Conservation (phyloP, 495 filamentous ascomycete genomes). For the Penicillium verhagenii region DNA sequence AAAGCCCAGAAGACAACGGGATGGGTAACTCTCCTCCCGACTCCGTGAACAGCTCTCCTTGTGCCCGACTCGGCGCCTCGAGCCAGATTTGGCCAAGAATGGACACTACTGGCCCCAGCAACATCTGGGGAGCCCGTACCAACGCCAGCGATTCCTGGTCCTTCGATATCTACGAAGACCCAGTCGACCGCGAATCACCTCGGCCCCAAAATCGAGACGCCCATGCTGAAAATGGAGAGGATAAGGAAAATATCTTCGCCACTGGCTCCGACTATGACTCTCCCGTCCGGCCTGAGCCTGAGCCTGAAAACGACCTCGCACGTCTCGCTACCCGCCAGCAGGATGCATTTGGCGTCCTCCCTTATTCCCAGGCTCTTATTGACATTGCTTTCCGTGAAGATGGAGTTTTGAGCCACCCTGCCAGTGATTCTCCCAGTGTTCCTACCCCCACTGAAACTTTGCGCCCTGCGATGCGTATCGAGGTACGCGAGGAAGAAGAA, state of each 20-base stretch:
- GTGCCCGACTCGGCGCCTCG: not conserved
- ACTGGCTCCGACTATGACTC: not conserved
- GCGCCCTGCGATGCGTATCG: not conserved
- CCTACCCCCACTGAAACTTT: not conserved
- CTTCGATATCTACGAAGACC: not conserved
- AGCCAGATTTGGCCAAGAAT: not conserved
- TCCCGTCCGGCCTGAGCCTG: not conserved
- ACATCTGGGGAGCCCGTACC: not conserved
- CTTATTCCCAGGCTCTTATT: not conserved
- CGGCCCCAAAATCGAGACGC: not conserved
- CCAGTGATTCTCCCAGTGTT: not conserved
- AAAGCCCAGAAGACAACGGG: not conserved
- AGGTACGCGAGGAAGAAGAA: not conserved
- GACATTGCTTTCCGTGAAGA: not conserved
- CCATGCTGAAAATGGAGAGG: not conserved
- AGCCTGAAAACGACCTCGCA: not conserved
- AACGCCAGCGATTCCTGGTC: not conserved
- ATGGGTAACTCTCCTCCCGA: not conserved
- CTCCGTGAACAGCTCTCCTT: not conserved
- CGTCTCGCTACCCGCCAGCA: not conserved
- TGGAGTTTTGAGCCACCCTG: not conserved
- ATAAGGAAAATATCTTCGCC: slow-evolving; percentile 5
- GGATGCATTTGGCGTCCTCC: not conserved
- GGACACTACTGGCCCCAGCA: too few relatives aligned
- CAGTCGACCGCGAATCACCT: not conserved